Conservation (phyloP, 2,329 filamentous ascomycete genomes). For the Monosporascus cannonballus region DNA sequence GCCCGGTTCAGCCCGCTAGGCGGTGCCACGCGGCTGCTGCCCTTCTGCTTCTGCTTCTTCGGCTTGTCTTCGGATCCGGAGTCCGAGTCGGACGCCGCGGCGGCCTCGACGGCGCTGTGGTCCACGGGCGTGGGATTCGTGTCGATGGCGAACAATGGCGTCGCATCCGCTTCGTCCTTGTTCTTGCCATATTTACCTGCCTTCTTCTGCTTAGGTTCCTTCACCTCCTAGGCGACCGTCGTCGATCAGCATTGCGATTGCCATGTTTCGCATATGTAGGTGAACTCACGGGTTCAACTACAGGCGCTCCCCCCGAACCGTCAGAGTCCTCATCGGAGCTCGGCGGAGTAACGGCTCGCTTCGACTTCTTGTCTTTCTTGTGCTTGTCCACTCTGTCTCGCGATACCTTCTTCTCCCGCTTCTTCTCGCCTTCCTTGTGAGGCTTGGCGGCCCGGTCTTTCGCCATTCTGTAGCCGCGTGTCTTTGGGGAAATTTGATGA, state of each 20-base stretch:
- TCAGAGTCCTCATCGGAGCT: constrained; percentile 5
- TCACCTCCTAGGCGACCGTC: constrained; percentile 62
- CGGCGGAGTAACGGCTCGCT: constrained; percentile 3
- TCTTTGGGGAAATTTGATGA: too few relatives aligned
- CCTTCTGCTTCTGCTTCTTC: background rate
- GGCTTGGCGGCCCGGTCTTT: constrained; percentile 11
- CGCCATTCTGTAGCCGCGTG: constrained; percentile 13
- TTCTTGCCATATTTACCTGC: constrained; percentile 67
- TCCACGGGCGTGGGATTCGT: constrained; percentile 17
- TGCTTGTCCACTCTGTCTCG: constrained; percentile 1
- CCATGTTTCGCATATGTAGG: constrained; percentile 29
- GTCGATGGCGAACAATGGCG: constrained; percentile 19
- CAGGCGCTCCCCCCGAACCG: constrained; percentile 1
- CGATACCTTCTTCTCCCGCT: constrained; percentile 9
- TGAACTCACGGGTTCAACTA: constrained; percentile 7
- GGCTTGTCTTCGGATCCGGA: constrained; percentile 1
- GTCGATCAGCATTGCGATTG: constrained; percentile 53
- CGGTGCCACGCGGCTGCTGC: background rate
- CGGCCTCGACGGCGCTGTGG: constrained; percentile 3
- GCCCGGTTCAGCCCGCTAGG: constrained; percentile 18
- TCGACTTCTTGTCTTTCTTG: constrained; percentile 9
- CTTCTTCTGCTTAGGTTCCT: constrained; percentile 58
- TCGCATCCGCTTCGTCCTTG: constrained; percentile 3
- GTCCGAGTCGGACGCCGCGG: background rate
- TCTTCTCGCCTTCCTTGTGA: constrained; percentile 17